Conservation (phyloP, 108 stramenopile genomes). For the Hondaea fermentalgiana region DNA sequence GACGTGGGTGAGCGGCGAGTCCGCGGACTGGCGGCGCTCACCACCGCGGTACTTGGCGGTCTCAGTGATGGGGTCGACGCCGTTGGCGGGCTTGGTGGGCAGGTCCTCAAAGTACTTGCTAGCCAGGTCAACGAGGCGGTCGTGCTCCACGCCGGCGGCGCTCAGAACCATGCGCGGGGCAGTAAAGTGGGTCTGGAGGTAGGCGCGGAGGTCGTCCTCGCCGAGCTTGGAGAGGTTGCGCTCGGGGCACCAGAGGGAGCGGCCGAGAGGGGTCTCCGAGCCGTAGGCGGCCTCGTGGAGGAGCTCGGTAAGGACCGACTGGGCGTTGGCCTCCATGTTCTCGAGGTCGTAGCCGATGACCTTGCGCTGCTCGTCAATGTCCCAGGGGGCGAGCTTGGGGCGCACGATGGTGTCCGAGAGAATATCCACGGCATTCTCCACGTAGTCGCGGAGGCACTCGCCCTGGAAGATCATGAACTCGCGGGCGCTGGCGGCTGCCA, state of each 20-base stretch:
- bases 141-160: slow-evolving; percentile 86
- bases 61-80: neutral
- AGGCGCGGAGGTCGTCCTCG: slow-evolving; percentile 56
- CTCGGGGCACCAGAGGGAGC: slow-evolving; percentile 37
- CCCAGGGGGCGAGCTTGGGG: neutral
- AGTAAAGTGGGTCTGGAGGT: slow-evolving; percentile 51
- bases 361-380: slow-evolving; percentile 33
- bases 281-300: slow-evolving; percentile 37
- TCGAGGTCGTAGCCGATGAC: slow-evolving; percentile 31
- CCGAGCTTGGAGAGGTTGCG: slow-evolving; percentile 56
- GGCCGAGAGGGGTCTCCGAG: slow-evolving; percentile 27
- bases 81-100: neutral
- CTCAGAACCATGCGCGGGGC: slow-evolving; percentile 73
- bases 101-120: slow-evolving; percentile 66
- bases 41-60: neutral
- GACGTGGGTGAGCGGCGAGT: slow-evolving; percentile 50
- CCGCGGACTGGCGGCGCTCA: neutral
- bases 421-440: neutral
- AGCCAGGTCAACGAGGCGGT: slow-evolving; percentile 69
- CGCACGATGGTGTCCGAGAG: slow-evolving; percentile 13
- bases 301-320: slow-evolving; percentile 44
- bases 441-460: slow-evolving; percentile 5
- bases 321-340: slow-evolving; percentile 63
- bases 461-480: slow-evolving; percentile 19
- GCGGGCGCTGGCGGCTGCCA: neutral